Evolutionary conservation across 495 filamentous ascomycete genomes (phyloP).

Genomic region (Bryoglossum gracile): DNA sequence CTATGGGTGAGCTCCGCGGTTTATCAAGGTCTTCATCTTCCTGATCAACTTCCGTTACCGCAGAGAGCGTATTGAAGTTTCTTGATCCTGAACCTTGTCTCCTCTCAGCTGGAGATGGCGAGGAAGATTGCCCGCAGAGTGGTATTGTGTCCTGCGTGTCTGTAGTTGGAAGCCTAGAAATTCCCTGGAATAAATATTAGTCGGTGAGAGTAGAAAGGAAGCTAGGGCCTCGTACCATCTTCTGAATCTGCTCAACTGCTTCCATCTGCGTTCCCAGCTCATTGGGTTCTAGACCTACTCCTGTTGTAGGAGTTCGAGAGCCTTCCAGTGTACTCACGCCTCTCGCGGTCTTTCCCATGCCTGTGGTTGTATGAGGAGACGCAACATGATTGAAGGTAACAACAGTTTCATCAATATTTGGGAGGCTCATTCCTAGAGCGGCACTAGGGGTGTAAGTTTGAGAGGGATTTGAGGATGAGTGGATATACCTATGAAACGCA

Average conservation of each 20-base stretch:
- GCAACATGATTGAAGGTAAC: too few species aligned
- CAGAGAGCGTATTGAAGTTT: too few species aligned
- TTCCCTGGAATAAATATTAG: not conserved
- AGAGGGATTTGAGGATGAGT: not conserved
- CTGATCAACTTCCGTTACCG: not conserved
- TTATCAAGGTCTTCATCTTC: constrained; percentile 3
- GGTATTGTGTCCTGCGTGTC: constrained; percentile 16
- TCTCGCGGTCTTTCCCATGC: too few species aligned
- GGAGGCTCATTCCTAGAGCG: not conserved
- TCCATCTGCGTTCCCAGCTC: too few species aligned
- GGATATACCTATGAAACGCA: constrained; percentile 10
- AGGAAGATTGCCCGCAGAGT: not conserved
- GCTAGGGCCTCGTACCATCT: not conserved
- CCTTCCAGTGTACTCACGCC: too few species aligned
- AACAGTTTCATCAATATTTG: too few species aligned
- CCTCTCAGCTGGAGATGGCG: too few species aligned
- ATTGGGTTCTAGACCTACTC: too few species aligned
- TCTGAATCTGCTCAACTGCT: not conserved
- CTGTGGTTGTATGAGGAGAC: too few species aligned
- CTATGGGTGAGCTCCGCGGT: not conserved
- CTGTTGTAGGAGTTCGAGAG: too few species aligned
- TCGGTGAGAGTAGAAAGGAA: not conserved
- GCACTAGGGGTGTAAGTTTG: not conserved
- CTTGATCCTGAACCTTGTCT: too few species aligned
- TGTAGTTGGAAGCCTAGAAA: not conserved